phyloP scores from a whole-genome alignment of 1,139 yeast species.

The Wickerhamiella pararugosa region DNA sequence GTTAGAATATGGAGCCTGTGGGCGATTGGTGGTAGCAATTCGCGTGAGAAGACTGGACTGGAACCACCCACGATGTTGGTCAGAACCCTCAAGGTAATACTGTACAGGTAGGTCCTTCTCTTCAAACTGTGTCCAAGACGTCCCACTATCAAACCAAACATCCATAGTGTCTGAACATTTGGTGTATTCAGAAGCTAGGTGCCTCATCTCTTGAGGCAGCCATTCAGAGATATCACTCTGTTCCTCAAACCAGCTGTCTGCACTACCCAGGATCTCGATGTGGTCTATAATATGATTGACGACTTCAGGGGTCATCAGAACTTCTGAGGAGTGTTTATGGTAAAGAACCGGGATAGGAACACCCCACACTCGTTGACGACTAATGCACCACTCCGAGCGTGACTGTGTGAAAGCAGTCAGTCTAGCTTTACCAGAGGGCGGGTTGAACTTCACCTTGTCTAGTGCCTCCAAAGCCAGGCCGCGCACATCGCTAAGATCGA shows the following conservation, averaged over 20 bases:
- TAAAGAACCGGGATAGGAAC: constrained; percentile 89
- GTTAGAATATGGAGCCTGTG: constrained; percentile 49
- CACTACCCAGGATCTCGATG: constrained; percentile 28
- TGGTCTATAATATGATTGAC: constrained; percentile 40
- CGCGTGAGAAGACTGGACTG: constrained; percentile 82
- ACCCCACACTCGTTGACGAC: constrained; percentile 97
- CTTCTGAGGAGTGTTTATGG: constrained; percentile 40
- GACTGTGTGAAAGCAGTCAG: constrained; percentile 55
- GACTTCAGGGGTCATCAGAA: constrained; percentile 37
- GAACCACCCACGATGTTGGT: constrained; percentile 98
- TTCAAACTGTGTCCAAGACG: constrained; percentile 66
- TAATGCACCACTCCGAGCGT: constrained; percentile 94
- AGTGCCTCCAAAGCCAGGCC: constrained; percentile 44
- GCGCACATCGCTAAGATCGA: constrained; percentile 67
- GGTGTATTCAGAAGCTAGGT: constrained; percentile 29
- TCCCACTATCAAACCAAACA: constrained; percentile 98
- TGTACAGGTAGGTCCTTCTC: constrained; percentile 40
- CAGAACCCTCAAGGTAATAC: constrained; percentile 83
- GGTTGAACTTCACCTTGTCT: constrained; percentile 49
- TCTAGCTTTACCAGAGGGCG: constrained; percentile 57
- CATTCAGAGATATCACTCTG: constrained; percentile 44
- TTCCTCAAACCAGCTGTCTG: constrained; percentile 47
- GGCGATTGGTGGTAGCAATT: constrained; percentile 31
- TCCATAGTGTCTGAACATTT: constrained; percentile 91
- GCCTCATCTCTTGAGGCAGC: constrained; percentile 39